Percentiles rank a stretch among this genome's conserved stretches.
phyloP scores from a whole-genome alignment of 192 early-diverging fungal genomes.

The Entomortierella chlamydospora region DNA sequence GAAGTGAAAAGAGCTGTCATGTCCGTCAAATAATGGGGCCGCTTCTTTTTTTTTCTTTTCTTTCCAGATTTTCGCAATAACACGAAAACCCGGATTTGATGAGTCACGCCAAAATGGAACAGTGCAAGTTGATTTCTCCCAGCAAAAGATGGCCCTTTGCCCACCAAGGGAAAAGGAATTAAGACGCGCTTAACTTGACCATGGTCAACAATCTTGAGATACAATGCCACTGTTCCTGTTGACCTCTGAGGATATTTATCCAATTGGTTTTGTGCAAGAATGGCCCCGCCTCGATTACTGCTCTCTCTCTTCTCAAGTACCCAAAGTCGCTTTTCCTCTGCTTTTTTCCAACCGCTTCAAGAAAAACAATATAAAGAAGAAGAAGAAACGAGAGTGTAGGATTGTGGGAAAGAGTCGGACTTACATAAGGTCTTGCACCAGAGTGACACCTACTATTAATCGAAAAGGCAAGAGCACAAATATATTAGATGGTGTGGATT shows the following conservation, averaged over 20 bases:
- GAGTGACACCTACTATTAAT: constrained; percentile 37
- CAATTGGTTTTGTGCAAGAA: background rate
- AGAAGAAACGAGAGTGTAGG: constrained; percentile 1
- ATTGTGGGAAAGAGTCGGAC: constrained; percentile 2
- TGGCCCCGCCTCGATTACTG: constrained; percentile 9
- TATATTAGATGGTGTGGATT: constrained; percentile 1
- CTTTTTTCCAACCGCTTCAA: background rate
- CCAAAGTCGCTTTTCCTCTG: constrained; percentile 8
- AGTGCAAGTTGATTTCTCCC: constrained; percentile 7
- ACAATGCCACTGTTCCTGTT: background rate
- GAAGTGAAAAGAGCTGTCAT: constrained; percentile 33
- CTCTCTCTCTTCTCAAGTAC: constrained; percentile 15
- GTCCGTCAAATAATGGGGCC: constrained; percentile 21
- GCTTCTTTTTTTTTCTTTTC: background rate
- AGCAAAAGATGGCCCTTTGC: constrained; percentile 13
- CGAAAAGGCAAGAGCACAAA: background rate
- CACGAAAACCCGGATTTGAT: too few relatives aligned
- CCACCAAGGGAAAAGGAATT: constrained; percentile 26
- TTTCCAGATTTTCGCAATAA: too few relatives aligned
- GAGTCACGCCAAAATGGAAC: background rate
- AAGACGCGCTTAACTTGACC: constrained; percentile 34
- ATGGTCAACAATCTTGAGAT: constrained; percentile 1
- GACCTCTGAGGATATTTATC: background rate
- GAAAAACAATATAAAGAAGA: background rate
- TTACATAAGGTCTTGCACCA: constrained; percentile 54